These are phyloP conservation scores for Aristolochia fimbriata DNA, from an alignment of 164 flowering plant species.

Conservation along the genomic window DNA sequence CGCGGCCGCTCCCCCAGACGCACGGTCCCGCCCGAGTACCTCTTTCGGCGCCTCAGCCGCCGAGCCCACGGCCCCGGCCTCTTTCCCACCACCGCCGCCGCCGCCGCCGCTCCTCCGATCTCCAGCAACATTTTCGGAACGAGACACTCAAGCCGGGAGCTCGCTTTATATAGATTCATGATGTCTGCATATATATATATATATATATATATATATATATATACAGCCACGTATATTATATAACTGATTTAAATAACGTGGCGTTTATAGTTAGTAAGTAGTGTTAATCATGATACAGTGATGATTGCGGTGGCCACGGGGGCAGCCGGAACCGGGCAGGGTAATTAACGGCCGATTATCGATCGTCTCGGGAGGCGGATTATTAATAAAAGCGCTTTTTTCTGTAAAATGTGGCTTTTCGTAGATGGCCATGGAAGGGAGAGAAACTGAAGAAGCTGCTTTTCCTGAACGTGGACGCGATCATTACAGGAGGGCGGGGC, in stretches of 20 bases:
- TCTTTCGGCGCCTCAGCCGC: neutral
- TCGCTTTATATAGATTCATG: too few species aligned
- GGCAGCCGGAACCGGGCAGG: too few species aligned
- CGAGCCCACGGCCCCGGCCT: neutral
- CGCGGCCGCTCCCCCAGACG: neutral
- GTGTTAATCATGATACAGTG: neutral
- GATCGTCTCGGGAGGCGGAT: neutral
- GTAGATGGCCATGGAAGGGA: too few species aligned
- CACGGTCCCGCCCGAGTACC: neutral
- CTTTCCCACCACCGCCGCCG: neutral
- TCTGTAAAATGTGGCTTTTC: too few species aligned
- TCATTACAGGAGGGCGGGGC: neutral
- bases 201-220: too few species aligned
- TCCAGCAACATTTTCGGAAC: neutral
- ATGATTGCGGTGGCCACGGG: slow-evolving; percentile 4
- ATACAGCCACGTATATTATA: too few species aligned
- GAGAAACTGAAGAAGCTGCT: too few species aligned
- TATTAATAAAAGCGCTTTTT: too few species aligned
- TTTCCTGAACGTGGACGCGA: neutral
- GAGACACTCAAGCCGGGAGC: too few species aligned
- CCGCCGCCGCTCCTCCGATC: neutral
- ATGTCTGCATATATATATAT: too few species aligned
- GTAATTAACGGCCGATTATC: neutral
- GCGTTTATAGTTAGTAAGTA: neutral
- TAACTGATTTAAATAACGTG: neutral